phyloP scores from a whole-genome alignment of 225 moss, liverwort and hornwort genomes.

The Neckera pumila region DNA sequence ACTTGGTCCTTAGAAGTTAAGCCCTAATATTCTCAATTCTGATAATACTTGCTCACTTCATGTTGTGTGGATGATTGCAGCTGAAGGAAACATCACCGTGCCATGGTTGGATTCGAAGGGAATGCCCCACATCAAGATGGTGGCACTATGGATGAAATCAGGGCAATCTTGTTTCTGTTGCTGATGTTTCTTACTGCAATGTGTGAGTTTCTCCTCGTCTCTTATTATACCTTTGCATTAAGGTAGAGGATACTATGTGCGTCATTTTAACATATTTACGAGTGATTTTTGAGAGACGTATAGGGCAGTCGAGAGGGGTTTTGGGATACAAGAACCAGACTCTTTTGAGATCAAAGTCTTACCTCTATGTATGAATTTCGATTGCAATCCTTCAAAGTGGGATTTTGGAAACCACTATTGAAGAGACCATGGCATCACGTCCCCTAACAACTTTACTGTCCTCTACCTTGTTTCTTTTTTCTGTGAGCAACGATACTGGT shows the following conservation, averaged over 20 bases:
- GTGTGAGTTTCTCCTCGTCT: constrained; percentile 22
- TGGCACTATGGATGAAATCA: background rate
- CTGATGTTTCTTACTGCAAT: constrained; percentile 33
- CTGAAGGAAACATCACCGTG: background rate
- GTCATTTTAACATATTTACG: background rate
- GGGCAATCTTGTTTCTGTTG: constrained; percentile 14
- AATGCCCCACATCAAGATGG: background rate
- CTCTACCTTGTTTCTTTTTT: background rate
- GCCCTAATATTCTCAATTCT: background rate
- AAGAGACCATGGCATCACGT: background rate
- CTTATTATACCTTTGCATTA: background rate
- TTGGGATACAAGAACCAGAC: background rate
- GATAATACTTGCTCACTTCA: background rate
- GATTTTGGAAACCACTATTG: background rate
- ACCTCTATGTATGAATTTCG: background rate
- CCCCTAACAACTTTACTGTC: background rate
- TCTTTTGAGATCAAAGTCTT: background rate
- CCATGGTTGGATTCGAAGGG: background rate
- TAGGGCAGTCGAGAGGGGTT: background rate
- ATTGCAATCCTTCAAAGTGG: background rate
- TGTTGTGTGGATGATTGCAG: background rate
- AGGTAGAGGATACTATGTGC: background rate
- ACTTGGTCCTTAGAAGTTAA: background rate
- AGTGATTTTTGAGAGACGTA: background rate
- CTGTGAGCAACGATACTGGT: background rate